These are phyloP conservation scores for Fusarium devonianum DNA, from an alignment of 2,329 filamentous ascomycete species.

Conservation along the genomic window DNA sequence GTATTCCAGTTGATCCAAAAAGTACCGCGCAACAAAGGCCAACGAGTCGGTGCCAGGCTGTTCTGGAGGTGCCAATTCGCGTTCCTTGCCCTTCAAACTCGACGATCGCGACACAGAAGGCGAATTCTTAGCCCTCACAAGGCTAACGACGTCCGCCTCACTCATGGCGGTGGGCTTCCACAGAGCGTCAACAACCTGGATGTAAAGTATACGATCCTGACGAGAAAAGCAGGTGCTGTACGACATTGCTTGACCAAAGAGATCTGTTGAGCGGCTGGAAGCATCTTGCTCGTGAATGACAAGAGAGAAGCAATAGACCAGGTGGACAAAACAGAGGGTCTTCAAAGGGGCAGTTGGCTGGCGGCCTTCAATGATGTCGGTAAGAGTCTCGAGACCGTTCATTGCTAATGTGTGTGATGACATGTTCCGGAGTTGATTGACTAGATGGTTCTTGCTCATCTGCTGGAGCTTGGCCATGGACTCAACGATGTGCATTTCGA, in stretches of 20 bases:
- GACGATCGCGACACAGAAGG: conserved; percentile 30
- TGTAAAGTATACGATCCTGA: conserved; percentile 50
- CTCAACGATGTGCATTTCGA: conserved; percentile 55
- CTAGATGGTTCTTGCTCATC: conserved; percentile 52
- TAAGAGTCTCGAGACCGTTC: conserved; percentile 53
- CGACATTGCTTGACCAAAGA: conserved; percentile 57
- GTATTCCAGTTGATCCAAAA: conserved; percentile 61
- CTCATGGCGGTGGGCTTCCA: conserved; percentile 56
- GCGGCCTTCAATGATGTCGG: conserved; percentile 49
- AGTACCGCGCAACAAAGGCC: conserved; percentile 52
- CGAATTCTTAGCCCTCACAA: conserved; percentile 36
- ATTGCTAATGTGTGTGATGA: conserved; percentile 49
- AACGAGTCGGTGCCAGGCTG: conserved; percentile 48
- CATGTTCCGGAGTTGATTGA: conserved; percentile 50
- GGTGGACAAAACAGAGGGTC: conserved; percentile 59
- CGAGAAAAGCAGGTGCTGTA: conserved; percentile 52
- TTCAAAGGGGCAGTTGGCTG: conserved; percentile 51
- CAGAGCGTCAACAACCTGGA: conserved; percentile 53
- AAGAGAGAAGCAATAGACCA: conserved; percentile 59
- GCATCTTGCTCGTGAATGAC: conserved; percentile 54
- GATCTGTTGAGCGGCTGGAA: conserved; percentile 44
- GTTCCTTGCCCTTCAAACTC: conserved; percentile 54
- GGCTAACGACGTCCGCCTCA: conserved; percentile 40
- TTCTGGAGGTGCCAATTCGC: conserved; percentile 45
- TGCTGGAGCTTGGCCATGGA: conserved; percentile 54